Conservation (phyloP, 192 early-diverging fungal species). For the Coemansia aciculifera region DNA sequence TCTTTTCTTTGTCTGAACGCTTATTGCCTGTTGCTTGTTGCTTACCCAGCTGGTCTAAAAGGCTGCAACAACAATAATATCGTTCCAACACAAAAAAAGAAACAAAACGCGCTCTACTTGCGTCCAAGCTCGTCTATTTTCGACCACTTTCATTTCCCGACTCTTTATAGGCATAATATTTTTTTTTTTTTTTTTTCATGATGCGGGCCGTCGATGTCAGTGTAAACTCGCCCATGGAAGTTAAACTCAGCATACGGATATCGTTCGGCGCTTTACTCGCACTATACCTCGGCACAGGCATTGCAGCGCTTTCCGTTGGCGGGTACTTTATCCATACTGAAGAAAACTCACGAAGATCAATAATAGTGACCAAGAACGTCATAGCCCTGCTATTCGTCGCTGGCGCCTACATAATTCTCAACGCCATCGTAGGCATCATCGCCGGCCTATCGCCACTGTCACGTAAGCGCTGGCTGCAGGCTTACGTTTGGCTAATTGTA, state of each 20-base stretch:
- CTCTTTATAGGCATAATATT: neutral
- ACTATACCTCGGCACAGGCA: slow-evolving; percentile 37
- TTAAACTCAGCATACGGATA: slow-evolving; percentile 26
- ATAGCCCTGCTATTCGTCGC: slow-evolving; percentile 26
- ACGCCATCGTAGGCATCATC: slow-evolving; percentile 21
- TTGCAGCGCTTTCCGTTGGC: slow-evolving; percentile 20
- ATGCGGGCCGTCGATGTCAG: slow-evolving; percentile 13
- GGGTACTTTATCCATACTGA: slow-evolving; percentile 30
- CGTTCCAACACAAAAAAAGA: neutral
- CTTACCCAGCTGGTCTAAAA: slow-evolving; percentile 7
- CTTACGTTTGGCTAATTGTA: slow-evolving; percentile 20
- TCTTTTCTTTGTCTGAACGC: neutral
- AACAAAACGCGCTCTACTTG: neutral
- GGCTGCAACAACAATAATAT: neutral
- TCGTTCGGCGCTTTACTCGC: slow-evolving; percentile 19
- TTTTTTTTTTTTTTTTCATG: neutral
- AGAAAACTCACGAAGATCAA: slow-evolving; percentile 20
- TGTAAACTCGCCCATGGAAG: slow-evolving; percentile 20
- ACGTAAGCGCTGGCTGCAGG: slow-evolving; percentile 35
- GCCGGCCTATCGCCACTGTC: slow-evolving; percentile 32
- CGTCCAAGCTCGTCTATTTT: slow-evolving; percentile 1
- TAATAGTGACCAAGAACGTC: slow-evolving; percentile 37
- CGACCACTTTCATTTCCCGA: neutral
- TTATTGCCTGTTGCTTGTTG: neutral
- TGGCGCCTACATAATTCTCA: slow-evolving; percentile 25